Base-by-base conservation (phyloP, 2,329 filamentous ascomycete genomes). In the Alternaria consortialis region DNA sequence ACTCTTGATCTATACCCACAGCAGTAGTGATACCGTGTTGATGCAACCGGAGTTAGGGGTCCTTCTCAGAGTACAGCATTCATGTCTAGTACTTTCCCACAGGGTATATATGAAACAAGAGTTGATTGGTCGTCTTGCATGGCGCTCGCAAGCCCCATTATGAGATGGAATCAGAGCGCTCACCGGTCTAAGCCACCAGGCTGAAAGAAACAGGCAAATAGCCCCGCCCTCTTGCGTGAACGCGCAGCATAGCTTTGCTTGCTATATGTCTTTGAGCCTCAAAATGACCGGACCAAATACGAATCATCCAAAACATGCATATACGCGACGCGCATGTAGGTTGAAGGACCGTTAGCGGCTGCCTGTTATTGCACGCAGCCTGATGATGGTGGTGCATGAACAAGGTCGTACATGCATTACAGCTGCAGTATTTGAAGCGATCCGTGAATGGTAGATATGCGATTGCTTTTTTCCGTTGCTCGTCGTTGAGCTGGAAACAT, bases 101-200 rank as follows among this genome's bases (percentile, higher is more conserved):
- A 50, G 48, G 34, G 34, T 50, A 27, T 56, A 64, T 15, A 34
- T 51, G 57, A 56, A 59, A 62, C 17, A 46, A 32, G n/a, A 5
- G 29, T 31, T 32, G 9, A 73, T 69, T 72, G 65, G 63, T 17
- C 20, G 20, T 25, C n/a, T 36, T 40, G 20, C 32, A 65, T 52
- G 48, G 58, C 56, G 53, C 59, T 67, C 58, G 61, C 29, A 57
- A 62, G 60, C 67, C 69, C 54, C 53, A 56, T 32, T 37, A 56
- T 42, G n/a, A 46, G 55, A 65, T 63, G 66, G 57, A 62, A 53
- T 50, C 40, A 53, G 43, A 20, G 20, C 27, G 39, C 57, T 73
- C 55, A 71, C 70, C 69, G 70, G 69, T 63, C 39, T 51, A 56
- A 66, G 70, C 70, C 66, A 66, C 63, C 27, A 53, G 58, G 54